Evolutionary conservation across 2,329 filamentous ascomycete genomes (phyloP), one percentile per base, ranked within the genome.

Genomic region (Colletotrichum cuscutae): DNA sequence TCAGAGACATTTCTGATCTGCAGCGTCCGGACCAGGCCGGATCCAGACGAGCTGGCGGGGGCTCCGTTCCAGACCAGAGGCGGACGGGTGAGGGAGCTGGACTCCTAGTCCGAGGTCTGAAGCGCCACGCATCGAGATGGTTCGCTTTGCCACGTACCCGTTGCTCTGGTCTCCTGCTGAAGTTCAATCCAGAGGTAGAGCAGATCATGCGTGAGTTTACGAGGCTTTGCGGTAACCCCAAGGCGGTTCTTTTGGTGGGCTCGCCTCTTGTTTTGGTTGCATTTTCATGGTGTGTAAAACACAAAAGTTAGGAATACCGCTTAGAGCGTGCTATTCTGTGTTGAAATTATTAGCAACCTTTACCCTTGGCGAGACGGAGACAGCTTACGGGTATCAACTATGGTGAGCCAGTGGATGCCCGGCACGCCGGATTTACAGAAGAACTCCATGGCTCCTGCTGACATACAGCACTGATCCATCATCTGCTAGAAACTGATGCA

Each of bases 81-180:
- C 56, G 46, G 30, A 28, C 12, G 46, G 35, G 71, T 57, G 61
- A 65, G 28, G 24, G 32, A 65, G 60, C 71, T 73, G 56, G 37
- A 22, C 60, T 53, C 61, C 56, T 65, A 65, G 67, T 49, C 35
- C 28, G 22, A 22, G 32, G 71, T 42, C 49, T 19, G 22, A 12
- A 32, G 24, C 71, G 57, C 56, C 67, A 73, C 63, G 15, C 49
- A 57, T 71, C 49, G 71, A 70, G 32, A 49, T 62, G 35, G 56
- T 22, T 61, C 61, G 66, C 46, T 56, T 26, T 61, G 56, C 66
- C 56, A 72, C 35, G 12, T 11, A 15, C 58, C 52, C 15, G 46
- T n/a, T 54, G n/a, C 66, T 52, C 53, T 52, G 24, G 30, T 37
- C 28, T n/a, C 22, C n/a, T 60, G 13, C 22, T 9, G 30, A 37